Evolutionary conservation across 164 flowering plant genomes (phyloP).

Genomic region (Stephania yunnanensis): DNA sequence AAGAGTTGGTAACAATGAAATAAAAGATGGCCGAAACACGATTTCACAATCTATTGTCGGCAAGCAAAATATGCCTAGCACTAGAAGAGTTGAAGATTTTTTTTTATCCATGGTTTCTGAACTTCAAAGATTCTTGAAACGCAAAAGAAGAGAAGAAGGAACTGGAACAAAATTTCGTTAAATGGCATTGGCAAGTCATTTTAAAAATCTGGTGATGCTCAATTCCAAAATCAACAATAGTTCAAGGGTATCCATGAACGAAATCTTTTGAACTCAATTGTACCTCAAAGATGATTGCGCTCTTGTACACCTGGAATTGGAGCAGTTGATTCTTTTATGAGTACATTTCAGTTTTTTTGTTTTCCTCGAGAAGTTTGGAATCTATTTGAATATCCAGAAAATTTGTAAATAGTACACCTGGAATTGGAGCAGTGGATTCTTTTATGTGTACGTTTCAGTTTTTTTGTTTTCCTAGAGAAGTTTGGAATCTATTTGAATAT

Average conservation of each 20-base stretch:
- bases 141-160: neutral
- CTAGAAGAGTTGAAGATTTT: neutral
- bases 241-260: neutral
- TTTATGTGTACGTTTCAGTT: neutral
- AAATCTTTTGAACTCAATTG: neutral
- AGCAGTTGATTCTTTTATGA: neutral
- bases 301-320: neutral
- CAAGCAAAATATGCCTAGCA: neutral
- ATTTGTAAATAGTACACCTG: neutral
- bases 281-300: neutral
- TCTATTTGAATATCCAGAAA: no score
- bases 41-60: neutral
- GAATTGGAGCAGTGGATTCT: neutral
- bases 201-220: neutral
- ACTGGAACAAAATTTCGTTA: neutral
- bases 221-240: neutral
- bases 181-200: neutral
- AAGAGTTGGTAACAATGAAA: neutral
- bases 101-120: neutral
- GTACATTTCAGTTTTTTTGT: neutral
- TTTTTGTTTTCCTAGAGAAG: neutral
- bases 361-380: neutral
- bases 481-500: neutral
- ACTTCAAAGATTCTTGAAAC: neutral
- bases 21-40: neutral